These are phyloP conservation scores for Jaminaea rosea DNA, from an alignment of 1,284 basidiomycete species.

Conservation along the genomic window DNA sequence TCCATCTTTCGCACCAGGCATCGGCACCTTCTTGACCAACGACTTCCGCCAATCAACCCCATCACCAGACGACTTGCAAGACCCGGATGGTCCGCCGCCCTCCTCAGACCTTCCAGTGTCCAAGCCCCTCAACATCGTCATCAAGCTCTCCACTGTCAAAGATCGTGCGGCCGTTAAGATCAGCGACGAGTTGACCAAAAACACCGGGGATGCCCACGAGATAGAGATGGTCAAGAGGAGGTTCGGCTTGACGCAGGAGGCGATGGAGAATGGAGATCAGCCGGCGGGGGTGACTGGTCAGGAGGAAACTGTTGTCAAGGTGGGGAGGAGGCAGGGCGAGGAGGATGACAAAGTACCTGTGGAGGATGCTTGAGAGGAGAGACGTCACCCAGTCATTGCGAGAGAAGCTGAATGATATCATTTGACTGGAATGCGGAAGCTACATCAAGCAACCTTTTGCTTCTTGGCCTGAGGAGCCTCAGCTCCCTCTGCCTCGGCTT, in stretches of 20 bases:
- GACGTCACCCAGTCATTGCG: no score
- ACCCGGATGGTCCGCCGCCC: slow-evolving; percentile 2
- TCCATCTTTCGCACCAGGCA: neutral
- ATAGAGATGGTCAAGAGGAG: slow-evolving; percentile 11
- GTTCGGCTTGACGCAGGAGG: no score
- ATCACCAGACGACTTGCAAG: slow-evolving; percentile 10
- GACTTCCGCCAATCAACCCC: slow-evolving; percentile 7
- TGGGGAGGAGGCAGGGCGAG: no score
- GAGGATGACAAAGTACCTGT: no score
- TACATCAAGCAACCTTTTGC: neutral
- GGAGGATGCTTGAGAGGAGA: no score
- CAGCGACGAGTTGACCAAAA: slow-evolving; percentile 44
- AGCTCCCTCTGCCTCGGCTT: slow-evolving; percentile 1
- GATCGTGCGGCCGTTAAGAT: slow-evolving; percentile 40
- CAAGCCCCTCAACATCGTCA: slow-evolving; percentile 42
- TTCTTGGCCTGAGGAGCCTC: neutral
- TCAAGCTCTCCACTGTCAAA: slow-evolving; percentile 38
- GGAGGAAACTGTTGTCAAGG: no score
- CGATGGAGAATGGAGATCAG: no score
- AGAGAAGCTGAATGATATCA: no score
- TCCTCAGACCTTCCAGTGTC: slow-evolving; percentile 4
- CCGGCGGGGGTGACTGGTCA: no score
- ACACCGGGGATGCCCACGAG: slow-evolving; percentile 37
- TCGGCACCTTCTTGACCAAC: slow-evolving; percentile 9
- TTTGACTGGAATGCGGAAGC: no score